Conservation (phyloP, 1,284 basidiomycete genomes). For the Microbotryum scabiosae region DNA sequence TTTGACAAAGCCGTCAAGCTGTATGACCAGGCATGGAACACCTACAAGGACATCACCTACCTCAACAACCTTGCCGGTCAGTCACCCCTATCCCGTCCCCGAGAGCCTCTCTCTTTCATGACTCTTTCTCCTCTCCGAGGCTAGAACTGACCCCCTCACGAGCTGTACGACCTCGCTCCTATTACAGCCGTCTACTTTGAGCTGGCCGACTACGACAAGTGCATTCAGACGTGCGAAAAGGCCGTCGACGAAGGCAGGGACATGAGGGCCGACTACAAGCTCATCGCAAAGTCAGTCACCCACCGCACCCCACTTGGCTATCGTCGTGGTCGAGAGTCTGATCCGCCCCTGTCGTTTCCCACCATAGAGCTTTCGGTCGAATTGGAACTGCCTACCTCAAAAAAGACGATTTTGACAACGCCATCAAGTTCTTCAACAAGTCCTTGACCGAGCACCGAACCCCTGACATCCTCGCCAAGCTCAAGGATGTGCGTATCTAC, state of each 20-base stretch:
- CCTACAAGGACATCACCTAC: slow-evolving; percentile 87
- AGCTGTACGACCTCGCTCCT: not conserved
- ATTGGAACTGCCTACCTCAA: slow-evolving; percentile 78
- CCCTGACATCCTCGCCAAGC: slow-evolving; percentile 81
- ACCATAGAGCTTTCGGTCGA: slow-evolving; percentile 68
- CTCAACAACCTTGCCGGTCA: slow-evolving; percentile 77
- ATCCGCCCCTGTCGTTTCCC: not conserved
- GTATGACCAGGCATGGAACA: slow-evolving; percentile 75
- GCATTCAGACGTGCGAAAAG: slow-evolving; percentile 85
- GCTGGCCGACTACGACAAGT: slow-evolving; percentile 79
- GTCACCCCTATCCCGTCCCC: slow-evolving; percentile 32
- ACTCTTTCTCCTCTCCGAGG: not conserved
- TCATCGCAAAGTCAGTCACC: slow-evolving; percentile 46
- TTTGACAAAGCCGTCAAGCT: slow-evolving; percentile 39
- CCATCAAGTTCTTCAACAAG: slow-evolving; percentile 84
- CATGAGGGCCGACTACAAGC: slow-evolving; percentile 50
- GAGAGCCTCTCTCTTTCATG: not conserved
- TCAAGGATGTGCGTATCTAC: slow-evolving; percentile 51
- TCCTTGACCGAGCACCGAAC: slow-evolving; percentile 89
- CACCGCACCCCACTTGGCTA: not conserved
- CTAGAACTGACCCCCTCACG: not conserved
- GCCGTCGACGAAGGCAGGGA: slow-evolving; percentile 86
- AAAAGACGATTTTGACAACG: slow-evolving; percentile 65
- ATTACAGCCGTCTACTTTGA: slow-evolving; percentile 79
- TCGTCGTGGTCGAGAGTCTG: not conserved